These are phyloP conservation scores for Syzygium oleosum DNA, from an alignment of 345 rosid species.

Conservation along the genomic window DNA sequence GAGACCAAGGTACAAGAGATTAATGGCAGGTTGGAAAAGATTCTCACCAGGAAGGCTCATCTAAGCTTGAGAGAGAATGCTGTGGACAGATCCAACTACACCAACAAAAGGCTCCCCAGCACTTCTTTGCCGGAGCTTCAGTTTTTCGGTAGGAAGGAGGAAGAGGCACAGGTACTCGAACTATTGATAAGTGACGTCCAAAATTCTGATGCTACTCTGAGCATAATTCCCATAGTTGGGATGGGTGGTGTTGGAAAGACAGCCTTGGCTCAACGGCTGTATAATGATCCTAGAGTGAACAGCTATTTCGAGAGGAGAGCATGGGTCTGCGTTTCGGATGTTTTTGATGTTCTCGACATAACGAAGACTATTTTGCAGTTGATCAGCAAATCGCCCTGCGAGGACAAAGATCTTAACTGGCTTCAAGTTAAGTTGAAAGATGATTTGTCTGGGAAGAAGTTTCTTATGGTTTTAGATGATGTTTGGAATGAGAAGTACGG, in stretches of 20 bases:
- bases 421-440: background rate
- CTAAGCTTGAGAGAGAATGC: background rate
- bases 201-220: rapidly evolving
- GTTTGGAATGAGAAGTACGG: background rate
- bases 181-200: rapidly evolving
- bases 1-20: rapidly evolving
- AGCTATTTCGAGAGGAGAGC: rapidly evolving
- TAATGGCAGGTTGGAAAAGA: rapidly evolving
- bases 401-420: background rate
- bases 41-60: rapidly evolving
- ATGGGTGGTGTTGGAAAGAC: background rate
- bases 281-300: rapidly evolving
- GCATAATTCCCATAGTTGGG: background rate
- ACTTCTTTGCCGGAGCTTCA: background rate
- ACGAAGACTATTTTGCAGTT: background rate
- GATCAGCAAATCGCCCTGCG: rapidly evolving
- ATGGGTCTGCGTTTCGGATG: background rate
- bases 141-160: background rate
- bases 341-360: background rate
- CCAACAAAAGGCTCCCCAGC: background rate
- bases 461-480: background rate
- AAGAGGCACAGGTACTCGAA: rapidly evolving
- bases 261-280: rapidly evolving
- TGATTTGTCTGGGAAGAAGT: rapidly evolving
- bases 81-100: rapidly evolving